These are phyloP conservation scores for Aeschynomene evenia DNA, from an alignment of 306 rosid genomes.

Conservation along the genomic window DNA sequence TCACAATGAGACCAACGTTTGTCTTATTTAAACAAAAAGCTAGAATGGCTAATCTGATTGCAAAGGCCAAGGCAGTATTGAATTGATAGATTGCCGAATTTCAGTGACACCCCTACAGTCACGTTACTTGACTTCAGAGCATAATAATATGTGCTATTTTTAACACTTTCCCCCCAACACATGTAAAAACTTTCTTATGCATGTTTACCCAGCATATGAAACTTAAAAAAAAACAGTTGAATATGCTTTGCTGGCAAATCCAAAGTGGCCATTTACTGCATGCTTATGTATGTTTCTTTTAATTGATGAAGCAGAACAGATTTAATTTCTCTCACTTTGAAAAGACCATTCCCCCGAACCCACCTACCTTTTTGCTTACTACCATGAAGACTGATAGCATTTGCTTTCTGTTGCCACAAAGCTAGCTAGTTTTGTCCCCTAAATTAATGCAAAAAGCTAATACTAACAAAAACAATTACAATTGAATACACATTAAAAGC, in stretches of 20 bases:
- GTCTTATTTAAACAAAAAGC: constrained; percentile 7
- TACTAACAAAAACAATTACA: constrained; percentile 26
- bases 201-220: constrained; percentile 9
- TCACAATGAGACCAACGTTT: constrained; percentile 31
- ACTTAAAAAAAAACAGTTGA: constrained; percentile 22
- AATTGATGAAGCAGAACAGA: constrained; percentile 33
- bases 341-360: constrained; percentile 51
- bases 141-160: constrained; percentile 13
- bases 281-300: constrained; percentile 30
- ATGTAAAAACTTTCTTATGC: constrained; percentile 11
- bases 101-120: constrained; percentile 27
- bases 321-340: constrained; percentile 41
- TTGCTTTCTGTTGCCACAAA: constrained; percentile 45
- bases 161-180: not conserved
- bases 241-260: constrained; percentile 30
- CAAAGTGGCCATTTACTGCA: constrained; percentile 31
- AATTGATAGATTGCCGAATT: constrained; percentile 36
- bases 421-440: constrained; percentile 35
- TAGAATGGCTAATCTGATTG: constrained; percentile 9
- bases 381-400: constrained; percentile 37
- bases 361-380: constrained; percentile 39
- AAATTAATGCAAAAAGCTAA: constrained; percentile 30
- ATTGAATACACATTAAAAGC: constrained; percentile 20
- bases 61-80: constrained; percentile 42
- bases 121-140: constrained; percentile 37